Evolutionary conservation across 768 basidiomycete genomes (phyloP), one percentile per base, ranked within the genome.

Genomic region (Lactarius indigo): DNA sequence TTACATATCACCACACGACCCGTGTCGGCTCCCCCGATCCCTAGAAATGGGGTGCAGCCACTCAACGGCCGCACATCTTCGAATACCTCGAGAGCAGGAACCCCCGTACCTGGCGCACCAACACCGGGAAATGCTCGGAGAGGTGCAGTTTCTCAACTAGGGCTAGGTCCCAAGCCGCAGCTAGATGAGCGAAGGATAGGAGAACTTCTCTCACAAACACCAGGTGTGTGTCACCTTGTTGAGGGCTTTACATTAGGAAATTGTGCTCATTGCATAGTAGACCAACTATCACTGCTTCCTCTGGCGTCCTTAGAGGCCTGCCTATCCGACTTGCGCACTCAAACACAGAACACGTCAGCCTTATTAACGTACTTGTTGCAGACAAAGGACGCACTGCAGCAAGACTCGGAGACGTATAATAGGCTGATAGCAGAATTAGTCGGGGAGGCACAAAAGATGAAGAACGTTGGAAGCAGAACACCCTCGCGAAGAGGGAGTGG

Each of bases 341-440:
- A 93, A 69, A 95, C 91, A 4, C 86, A 87, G 5, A 85, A 86
- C 47, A 86, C 91, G 0, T 94, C 93, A 1, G 77, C 84, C 15
- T 78, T 93, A 12, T 79, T 97, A 63, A 94, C 92, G 23, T 85
- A 94, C 78, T 78, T 94, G 41, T 79, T 96, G 67, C 94, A 97
- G 77, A 83, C 85, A 44, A 84, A 87, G 65, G 93, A 94, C 69
- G 85, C 88, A 39, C 75, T 93, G 66, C 91, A 93, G 75, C 92
- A 94, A 77, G 91, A 92, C 74, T 89, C 87, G 42, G 90, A 97
- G 79, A 91, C 87, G 31, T 94, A 94, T 73, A 96, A 97, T 76
- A 89, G 87, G 18, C 81, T 95, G 64, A 97, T 97, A 66, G 95
- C 89, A 31, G 94, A 94, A 74, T 80, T 97, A 59, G 93, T 97